phyloP scores from a whole-genome alignment of 108 stramenopile genomes.

The Skeletonema grethae region DNA sequence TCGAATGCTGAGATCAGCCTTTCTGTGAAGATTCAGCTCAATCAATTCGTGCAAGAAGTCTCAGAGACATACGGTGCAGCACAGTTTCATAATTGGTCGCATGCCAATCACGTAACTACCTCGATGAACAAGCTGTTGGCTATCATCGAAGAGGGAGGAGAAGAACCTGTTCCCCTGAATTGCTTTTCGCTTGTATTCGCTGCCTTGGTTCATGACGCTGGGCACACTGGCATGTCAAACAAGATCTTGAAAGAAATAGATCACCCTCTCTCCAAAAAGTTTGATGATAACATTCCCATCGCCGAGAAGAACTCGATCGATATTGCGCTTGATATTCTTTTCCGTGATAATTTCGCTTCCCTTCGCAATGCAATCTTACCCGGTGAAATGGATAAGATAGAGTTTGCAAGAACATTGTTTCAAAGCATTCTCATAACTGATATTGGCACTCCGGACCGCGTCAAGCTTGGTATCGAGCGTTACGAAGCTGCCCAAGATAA shows the following conservation, averaged over 20 bases:
- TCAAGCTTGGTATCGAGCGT: slow-evolving; percentile 25
- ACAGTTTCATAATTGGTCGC: slow-evolving; percentile 27
- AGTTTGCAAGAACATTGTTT: slow-evolving; percentile 33
- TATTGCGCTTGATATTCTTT: slow-evolving; percentile 41
- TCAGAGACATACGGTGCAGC: slow-evolving; percentile 28
- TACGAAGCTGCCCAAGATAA: slow-evolving; percentile 17
- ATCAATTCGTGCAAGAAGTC: slow-evolving; percentile 21
- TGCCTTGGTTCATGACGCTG: slow-evolving; percentile 55
- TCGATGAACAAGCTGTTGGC: slow-evolving; percentile 41
- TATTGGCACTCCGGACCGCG: slow-evolving; percentile 36
- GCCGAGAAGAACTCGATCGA: slow-evolving; percentile 50
- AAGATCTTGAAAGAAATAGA: slow-evolving; percentile 22
- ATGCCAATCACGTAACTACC: slow-evolving; percentile 34
- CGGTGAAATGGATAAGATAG: slow-evolving; percentile 12
- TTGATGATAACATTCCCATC: slow-evolving; percentile 16
- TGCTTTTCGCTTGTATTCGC: slow-evolving; percentile 47
- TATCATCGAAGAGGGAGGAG: slow-evolving; percentile 18
- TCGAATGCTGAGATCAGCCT: neutral
- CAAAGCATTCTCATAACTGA: slow-evolving; percentile 39
- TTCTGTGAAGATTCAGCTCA: slow-evolving; percentile 18
- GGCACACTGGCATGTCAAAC: slow-evolving; percentile 48
- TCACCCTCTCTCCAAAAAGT: slow-evolving; percentile 23
- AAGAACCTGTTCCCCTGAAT: slow-evolving; percentile 20
- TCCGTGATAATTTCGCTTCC: slow-evolving; percentile 13
- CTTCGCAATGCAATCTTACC: slow-evolving; percentile 30